Evolutionary conservation across 2,329 filamentous ascomycete species (phyloP).

Genomic region (Torrubiella hemipterigena): DNA sequence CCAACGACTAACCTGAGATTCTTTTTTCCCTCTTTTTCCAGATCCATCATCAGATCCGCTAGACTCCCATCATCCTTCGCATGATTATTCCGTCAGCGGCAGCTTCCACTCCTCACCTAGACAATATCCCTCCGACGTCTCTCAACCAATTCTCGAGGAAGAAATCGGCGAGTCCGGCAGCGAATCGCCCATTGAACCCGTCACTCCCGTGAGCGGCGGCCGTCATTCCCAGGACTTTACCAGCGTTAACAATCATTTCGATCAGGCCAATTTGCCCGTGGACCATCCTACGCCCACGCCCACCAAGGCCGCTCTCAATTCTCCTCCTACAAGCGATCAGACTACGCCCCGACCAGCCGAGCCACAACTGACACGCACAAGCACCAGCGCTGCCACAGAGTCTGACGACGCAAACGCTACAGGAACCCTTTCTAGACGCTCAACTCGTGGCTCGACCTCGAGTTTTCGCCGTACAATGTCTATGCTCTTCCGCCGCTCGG

Average conservation of each 20-base stretch:
- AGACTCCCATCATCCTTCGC: background rate
- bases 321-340: slow-evolving; percentile 3
- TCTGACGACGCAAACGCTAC: slow-evolving; percentile 7
- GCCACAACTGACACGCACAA: slow-evolving; percentile 2
- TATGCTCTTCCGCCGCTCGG: slow-evolving; percentile 32
- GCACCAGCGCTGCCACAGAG: slow-evolving; percentile 4
- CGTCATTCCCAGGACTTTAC: slow-evolving; percentile 43
- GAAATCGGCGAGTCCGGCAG: slow-evolving; percentile 48
- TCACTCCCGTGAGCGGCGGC: slow-evolving; percentile 47
- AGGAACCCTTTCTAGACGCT: slow-evolving; percentile 23
- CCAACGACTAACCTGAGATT: no score
- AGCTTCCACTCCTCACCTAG: slow-evolving; percentile 30
- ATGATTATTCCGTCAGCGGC: slow-evolving; percentile 4
- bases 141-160: slow-evolving; percentile 40
- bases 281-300: slow-evolving; percentile 3
- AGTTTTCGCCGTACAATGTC: slow-evolving; percentile 39
- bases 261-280: no score
- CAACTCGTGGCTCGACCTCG: slow-evolving; percentile 28
- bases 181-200: slow-evolving; percentile 46
- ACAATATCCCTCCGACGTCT: slow-evolving; percentile 36
- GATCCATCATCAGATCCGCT: slow-evolving; percentile 7
- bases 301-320: slow-evolving; percentile 2
- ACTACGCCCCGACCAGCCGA: slow-evolving; percentile 5
- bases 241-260: slow-evolving; percentile 23
- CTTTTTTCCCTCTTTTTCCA: slow-evolving; percentile 8